A percentile compares a stretch with the other conserved stretches of the same genome.
These are phyloP conservation scores for Pyricularia sp. DNA, from an alignment of 2,329 filamentous ascomycete genomes.

Conservation along the genomic window DNA sequence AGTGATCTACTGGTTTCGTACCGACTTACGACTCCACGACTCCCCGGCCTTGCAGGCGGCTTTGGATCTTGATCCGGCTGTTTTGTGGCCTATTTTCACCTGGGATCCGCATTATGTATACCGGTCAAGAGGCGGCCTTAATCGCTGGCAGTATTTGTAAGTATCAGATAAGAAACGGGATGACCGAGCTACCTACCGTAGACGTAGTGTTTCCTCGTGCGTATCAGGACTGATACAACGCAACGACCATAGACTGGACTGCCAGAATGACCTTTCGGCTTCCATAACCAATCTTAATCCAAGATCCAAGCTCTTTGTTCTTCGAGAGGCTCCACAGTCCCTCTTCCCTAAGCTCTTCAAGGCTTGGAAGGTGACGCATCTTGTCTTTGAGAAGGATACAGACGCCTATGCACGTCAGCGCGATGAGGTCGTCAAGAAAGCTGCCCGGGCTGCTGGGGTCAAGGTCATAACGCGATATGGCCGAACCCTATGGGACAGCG, in stretches of 20 bases:
- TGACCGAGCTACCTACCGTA: neutral
- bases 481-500: conserved; percentile 65
- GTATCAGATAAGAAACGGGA: conserved; percentile 9
- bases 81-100: conserved; percentile 67
- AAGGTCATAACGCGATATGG: conserved; percentile 56
- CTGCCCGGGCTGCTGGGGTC: conserved; percentile 58
- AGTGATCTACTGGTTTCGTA: conserved; percentile 54
- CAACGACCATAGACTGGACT: conserved; percentile 49
- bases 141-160: conserved; percentile 65
- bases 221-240: neutral
- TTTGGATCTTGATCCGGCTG: conserved; percentile 57
- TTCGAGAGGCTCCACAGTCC: conserved; percentile 64
- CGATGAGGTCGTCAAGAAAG: conserved; percentile 46
- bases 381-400: conserved; percentile 73
- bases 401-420: conserved; percentile 61
- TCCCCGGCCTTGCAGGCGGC: conserved; percentile 66
- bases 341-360: conserved; percentile 64
- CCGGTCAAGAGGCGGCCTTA: conserved; percentile 57
- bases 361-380: conserved; percentile 63
- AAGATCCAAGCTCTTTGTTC: conserved; percentile 61
- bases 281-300: conserved; percentile 61
- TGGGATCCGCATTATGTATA: conserved; percentile 68
- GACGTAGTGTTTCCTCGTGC: neutral
- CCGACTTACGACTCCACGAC: conserved; percentile 69
- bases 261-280: conserved; percentile 59